phyloP scores from a whole-genome alignment of 176 grass and related monocot genomes.

The Echinochloa phyllopogon region DNA sequence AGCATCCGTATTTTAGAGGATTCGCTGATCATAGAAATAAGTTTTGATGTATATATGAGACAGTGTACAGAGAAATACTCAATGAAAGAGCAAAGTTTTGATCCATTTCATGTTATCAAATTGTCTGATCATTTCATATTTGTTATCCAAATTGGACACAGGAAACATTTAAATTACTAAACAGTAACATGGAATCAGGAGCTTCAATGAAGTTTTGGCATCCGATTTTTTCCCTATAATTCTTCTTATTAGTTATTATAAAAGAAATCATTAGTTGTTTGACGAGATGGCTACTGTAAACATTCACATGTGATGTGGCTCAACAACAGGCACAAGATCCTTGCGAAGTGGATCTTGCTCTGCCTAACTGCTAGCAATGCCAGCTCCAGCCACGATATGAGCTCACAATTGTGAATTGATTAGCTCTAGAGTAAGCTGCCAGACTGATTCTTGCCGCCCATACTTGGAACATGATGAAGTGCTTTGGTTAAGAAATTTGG shows the following conservation, averaged over 20 bases:
- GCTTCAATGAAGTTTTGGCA: background rate
- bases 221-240: background rate
- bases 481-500: constrained; percentile 2
- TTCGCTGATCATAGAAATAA: background rate
- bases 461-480: constrained; percentile 12
- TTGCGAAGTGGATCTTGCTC: background rate
- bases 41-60: constrained; percentile 34
- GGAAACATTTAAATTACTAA: background rate
- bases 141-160: background rate
- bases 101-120: constrained; percentile 5
- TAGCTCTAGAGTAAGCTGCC: background rate
- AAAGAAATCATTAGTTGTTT: background rate
- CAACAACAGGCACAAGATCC: constrained; percentile 12
- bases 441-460: background rate
- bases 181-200: background rate
- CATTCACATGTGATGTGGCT: constrained; percentile 2
- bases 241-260: background rate
- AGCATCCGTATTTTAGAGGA: constrained; percentile 8
- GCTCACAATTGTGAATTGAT: background rate
- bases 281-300: background rate
- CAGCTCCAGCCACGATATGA: background rate
- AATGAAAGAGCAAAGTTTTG: constrained; percentile 37
- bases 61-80: constrained; percentile 1
- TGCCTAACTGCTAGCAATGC: background rate
- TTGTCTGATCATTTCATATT: background rate